Evolutionary conservation across 2,329 filamentous ascomycete genomes (phyloP).

Genomic region (Fusarium metavorans): DNA sequence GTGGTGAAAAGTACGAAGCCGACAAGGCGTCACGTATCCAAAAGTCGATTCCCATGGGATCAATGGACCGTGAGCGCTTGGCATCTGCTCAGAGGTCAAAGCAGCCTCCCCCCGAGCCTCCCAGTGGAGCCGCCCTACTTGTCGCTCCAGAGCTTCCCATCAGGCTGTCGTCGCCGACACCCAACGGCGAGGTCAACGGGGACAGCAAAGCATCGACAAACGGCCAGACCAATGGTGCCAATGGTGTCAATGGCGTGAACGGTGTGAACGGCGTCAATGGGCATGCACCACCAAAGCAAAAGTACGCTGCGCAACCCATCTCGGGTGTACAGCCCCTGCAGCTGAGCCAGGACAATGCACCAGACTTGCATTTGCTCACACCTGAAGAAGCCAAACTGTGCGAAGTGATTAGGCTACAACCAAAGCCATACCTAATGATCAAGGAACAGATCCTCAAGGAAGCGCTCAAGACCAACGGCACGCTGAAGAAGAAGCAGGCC

Average conservation of each 20-base stretch:
- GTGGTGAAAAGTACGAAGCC: conserved; percentile 91
- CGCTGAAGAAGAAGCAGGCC: conserved; percentile 93
- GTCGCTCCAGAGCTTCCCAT: conserved; percentile 83
- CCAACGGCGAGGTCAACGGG: conserved; percentile 55
- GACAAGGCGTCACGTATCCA: conserved; percentile 85
- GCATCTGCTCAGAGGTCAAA: conserved; percentile 77
- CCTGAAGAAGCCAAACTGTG: conserved; percentile 89
- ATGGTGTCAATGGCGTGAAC: conserved; percentile 61
- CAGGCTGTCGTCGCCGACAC: conserved; percentile 58
- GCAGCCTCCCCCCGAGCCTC: conserved; percentile 76
- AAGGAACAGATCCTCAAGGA: conserved; percentile 95
- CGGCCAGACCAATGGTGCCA: conserved; percentile 63
- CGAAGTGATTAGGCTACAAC: conserved; percentile 84
- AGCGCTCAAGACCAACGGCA: conserved; percentile 87
- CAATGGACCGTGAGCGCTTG: conserved; percentile 84
- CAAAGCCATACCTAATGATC: conserved; percentile 94
- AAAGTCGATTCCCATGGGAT: conserved; percentile 77
- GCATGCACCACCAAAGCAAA: conserved; percentile 57
- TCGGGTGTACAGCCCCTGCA: conserved; percentile 73
- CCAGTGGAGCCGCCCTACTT: conserved; percentile 79
- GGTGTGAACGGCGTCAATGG: conserved; percentile 55
- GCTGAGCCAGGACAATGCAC: conserved; percentile 79
- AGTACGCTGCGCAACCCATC: conserved; percentile 67
- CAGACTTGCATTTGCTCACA: conserved; percentile 87
- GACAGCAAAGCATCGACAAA: conserved; percentile 67